phyloP scores from a whole-genome alignment of 495 filamentous ascomycete species.

The Podospora anserina region DNA sequence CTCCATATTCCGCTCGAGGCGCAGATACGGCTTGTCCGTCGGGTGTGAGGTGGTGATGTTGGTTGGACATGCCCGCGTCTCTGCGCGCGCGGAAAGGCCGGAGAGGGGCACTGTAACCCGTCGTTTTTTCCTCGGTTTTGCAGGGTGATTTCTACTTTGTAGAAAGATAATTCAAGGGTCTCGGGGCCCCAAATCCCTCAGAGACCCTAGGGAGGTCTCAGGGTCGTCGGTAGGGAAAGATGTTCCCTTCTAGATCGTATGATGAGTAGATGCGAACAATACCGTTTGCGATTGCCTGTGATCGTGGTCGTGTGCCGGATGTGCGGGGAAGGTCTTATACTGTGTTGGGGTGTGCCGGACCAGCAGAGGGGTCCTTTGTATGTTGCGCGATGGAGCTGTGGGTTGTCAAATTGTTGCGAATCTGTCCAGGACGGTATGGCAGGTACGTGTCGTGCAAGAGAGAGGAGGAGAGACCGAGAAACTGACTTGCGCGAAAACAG shows the following conservation, averaged over 20 bases:
- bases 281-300: not conserved
- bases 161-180: not conserved
- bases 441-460: conserved; percentile 3
- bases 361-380: conserved; percentile 5
- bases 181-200: conserved; percentile 1
- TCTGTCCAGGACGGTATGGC: not conserved
- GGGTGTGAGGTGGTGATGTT: conserved; percentile 37
- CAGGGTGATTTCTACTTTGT: not conserved
- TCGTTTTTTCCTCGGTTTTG: not conserved
- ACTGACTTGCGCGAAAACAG: not conserved
- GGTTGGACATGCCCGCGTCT: conserved; percentile 46
- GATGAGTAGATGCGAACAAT: not conserved
- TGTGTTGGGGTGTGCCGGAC: conserved; percentile 1
- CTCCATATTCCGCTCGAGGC: conserved; percentile 44
- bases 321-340: not conserved
- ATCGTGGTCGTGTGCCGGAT: conserved; percentile 1
- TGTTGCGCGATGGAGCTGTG: not conserved
- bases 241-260: not conserved
- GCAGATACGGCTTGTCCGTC: conserved; percentile 34
- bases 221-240: not conserved
- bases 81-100: not conserved
- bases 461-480: conserved; percentile 12
- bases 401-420: not conserved
- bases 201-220: not conserved
- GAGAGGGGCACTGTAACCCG: conserved; percentile 16